phyloP scores from a whole-genome alignment of 768 basidiomycete genomes.

The Galerina sulciceps region DNA sequence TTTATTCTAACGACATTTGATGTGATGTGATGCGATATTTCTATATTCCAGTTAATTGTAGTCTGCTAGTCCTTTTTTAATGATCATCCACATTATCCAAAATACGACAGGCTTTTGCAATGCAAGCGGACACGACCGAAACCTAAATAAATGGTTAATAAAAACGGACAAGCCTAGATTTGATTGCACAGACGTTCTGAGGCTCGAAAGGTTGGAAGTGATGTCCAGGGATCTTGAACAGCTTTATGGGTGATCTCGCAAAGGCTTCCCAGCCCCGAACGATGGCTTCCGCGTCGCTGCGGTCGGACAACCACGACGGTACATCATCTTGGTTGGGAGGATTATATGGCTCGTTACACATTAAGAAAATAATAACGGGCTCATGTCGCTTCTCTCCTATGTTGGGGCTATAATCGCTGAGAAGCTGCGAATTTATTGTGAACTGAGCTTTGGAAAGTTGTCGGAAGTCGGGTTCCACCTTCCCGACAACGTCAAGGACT shows the following conservation, averaged over 20 bases:
- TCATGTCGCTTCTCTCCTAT: slow-evolving; percentile 19
- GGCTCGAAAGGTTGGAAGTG: slow-evolving; percentile 65
- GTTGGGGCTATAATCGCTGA: slow-evolving; percentile 45
- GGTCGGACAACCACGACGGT: slow-evolving; percentile 57
- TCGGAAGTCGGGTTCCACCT: slow-evolving; percentile 31
- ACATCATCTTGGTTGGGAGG: slow-evolving; percentile 36
- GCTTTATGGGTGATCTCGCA: slow-evolving; percentile 38
- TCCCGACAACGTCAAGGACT: slow-evolving; percentile 35
- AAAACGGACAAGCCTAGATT: background rate
- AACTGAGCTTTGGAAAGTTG: slow-evolving; percentile 53
- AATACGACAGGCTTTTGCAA: slow-evolving; percentile 25
- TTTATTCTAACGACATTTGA: background rate
- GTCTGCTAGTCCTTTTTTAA: background rate
- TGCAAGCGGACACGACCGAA: slow-evolving; percentile 11
- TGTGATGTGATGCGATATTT: background rate
- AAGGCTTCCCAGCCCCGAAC: slow-evolving; percentile 53
- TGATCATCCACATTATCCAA: slow-evolving; percentile 9
- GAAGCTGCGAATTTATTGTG: slow-evolving; percentile 46
- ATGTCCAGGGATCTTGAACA: slow-evolving; percentile 65
- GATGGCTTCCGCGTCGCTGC: slow-evolving; percentile 34
- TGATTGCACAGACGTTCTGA: slow-evolving; percentile 43
- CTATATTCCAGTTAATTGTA: background rate
- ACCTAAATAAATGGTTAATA: slow-evolving; percentile 11
- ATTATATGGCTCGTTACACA: slow-evolving; percentile 52
- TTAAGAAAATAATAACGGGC: slow-evolving; percentile 51